phyloP scores from a whole-genome alignment of 2,329 filamentous ascomycete genomes.

The Botryotinia globosa region DNA sequence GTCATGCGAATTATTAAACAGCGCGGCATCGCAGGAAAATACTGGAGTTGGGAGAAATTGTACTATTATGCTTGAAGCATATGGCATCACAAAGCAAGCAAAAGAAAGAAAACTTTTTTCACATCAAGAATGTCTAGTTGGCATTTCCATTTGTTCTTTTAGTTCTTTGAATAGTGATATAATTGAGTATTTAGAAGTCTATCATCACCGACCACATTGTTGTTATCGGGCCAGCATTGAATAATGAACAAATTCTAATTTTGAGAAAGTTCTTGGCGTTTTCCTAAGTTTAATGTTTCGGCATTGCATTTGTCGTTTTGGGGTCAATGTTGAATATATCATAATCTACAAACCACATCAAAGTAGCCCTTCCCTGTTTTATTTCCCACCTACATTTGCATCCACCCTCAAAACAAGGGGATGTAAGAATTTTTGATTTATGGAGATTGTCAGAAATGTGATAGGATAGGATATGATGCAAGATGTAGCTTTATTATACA shows the following conservation, averaged over 20 bases:
- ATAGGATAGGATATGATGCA: not conserved
- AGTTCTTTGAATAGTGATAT: not conserved
- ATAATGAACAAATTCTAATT: not conserved
- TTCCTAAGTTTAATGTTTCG: not conserved
- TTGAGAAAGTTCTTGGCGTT: not conserved
- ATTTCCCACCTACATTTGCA: not conserved
- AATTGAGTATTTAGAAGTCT: not conserved
- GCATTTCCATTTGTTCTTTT: not conserved
- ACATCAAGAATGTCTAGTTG: not conserved
- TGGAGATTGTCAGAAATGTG: not conserved
- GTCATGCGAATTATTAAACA: not conserved
- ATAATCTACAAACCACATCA: not conserved
- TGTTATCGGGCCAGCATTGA: not conserved
- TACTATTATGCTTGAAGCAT: not conserved
- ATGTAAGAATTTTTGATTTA: not conserved
- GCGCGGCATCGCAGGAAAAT: not conserved
- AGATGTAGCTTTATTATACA: not conserved
- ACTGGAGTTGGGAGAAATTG: conserved; percentile 12
- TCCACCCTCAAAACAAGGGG: not conserved
- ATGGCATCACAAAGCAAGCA: not conserved
- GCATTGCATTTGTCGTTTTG: not conserved
- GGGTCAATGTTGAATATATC: not conserved
- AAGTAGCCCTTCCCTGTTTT: not conserved
- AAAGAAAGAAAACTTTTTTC: not conserved
- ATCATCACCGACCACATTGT: not conserved